These are phyloP conservation scores for Sporodiniella umbellata DNA, from an alignment of 371 early-diverging fungal species.

Conservation along the genomic window DNA sequence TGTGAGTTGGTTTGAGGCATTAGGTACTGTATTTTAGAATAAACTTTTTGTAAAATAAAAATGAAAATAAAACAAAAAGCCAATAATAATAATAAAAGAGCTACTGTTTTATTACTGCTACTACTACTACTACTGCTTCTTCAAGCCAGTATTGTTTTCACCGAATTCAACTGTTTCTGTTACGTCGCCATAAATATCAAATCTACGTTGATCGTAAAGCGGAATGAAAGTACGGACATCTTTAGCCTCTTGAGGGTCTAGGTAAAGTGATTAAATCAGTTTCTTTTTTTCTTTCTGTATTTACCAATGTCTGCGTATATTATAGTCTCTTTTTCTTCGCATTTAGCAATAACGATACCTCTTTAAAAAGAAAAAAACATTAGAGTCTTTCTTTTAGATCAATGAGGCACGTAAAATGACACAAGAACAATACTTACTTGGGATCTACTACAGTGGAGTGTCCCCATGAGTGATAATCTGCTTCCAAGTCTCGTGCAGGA, in stretches of 20 bases:
- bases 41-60: slow-evolving; percentile 2
- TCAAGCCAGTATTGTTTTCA: slow-evolving; percentile 26
- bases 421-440: slow-evolving; percentile 34
- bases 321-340: slow-evolving; percentile 78
- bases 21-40: slow-evolving; percentile 66
- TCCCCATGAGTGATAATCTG: slow-evolving; percentile 90
- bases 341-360: slow-evolving; percentile 65
- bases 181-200: slow-evolving; percentile 80
- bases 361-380: slow-evolving; percentile 12
- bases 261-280: background rate
- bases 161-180: slow-evolving; percentile 24
- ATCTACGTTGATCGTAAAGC: slow-evolving; percentile 76
- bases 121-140: no score
- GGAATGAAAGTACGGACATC: slow-evolving; percentile 73
- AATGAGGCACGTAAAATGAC: no score
- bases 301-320: slow-evolving; percentile 81
- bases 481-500: slow-evolving; percentile 81
- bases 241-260: slow-evolving; percentile 60
- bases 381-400: background rate
- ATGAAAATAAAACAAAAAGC: no score
- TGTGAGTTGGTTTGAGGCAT: slow-evolving; percentile 69
- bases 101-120: no score
- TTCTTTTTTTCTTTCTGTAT: background rate
- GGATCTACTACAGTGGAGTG: slow-evolving; percentile 93
- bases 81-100: no score